Percentiles rank a stretch among this genome's conserved stretches.
These are phyloP conservation scores for Ilyonectria destructans DNA, from an alignment of 2,329 filamentous ascomycete genomes.

Conservation along the genomic window DNA sequence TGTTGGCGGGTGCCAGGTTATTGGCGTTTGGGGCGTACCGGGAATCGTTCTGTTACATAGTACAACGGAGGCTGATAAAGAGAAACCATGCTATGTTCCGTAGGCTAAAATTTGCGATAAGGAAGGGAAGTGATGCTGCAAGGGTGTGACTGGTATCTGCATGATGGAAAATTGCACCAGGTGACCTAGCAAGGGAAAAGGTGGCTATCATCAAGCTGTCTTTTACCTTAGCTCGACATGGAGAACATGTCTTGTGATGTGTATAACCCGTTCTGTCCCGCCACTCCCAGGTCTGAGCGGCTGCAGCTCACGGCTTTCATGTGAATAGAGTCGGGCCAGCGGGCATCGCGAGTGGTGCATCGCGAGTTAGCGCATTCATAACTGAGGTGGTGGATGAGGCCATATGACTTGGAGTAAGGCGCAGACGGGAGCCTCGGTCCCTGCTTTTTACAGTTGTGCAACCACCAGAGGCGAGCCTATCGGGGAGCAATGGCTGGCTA, in stretches of 20 bases:
- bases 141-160: not conserved
- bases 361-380: not conserved
- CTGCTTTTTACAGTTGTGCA: slow-evolving; percentile 1
- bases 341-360: not conserved
- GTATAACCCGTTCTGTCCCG: not conserved
- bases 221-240: not conserved
- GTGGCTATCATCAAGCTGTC: not conserved
- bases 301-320: not conserved
- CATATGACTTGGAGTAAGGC: slow-evolving; percentile 9
- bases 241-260: not conserved
- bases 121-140: not conserved
- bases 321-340: not conserved
- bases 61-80: slow-evolving; percentile 13
- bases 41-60: slow-evolving; percentile 24
- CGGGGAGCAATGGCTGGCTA: not conserved
- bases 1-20: slow-evolving; percentile 37
- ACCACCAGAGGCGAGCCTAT: slow-evolving; percentile 3
- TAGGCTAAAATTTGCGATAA: not conserved
- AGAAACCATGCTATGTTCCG: slow-evolving; percentile 7
- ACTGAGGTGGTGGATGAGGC: not conserved
- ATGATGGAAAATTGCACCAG: not conserved
- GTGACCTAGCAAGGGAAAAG: not conserved
- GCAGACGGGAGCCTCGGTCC: slow-evolving; percentile 3
- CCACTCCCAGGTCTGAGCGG: not conserved
- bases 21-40: slow-evolving; percentile 46